Evolutionary conservation across 2,329 filamentous ascomycete genomes (phyloP).

Genomic region (Aspergillus viridinutans): DNA sequence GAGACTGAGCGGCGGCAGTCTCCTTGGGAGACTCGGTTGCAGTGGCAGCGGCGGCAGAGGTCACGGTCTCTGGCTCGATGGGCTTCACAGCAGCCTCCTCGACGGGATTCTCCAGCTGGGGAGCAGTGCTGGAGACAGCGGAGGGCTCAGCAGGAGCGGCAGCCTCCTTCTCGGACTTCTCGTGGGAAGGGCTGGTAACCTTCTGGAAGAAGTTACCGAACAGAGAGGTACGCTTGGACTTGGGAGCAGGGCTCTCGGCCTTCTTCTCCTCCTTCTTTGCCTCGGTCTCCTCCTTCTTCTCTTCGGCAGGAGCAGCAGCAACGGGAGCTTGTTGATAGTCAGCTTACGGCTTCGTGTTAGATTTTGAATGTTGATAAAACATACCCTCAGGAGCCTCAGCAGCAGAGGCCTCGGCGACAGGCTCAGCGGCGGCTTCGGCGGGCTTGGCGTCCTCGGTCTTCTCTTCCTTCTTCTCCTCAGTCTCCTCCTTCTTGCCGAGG

Average conservation of each 20-base stretch:
- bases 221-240: constrained; percentile 77
- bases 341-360: neutral
- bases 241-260: constrained; percentile 48
- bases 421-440: constrained; percentile 37
- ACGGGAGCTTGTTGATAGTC: constrained; percentile 6
- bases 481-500: constrained; percentile 59
- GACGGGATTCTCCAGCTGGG: constrained; percentile 45
- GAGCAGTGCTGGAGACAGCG: constrained; percentile 46
- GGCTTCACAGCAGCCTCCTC: constrained; percentile 36
- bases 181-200: constrained; percentile 43
- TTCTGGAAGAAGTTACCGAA: constrained; percentile 78
- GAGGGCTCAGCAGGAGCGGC: constrained; percentile 46
- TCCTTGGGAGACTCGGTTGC: constrained; percentile 36
- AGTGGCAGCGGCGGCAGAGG: constrained; percentile 44
- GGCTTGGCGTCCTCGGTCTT: constrained; percentile 38
- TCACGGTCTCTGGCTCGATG: constrained; percentile 39
- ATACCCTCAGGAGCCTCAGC: constrained; percentile 18
- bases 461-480: constrained; percentile 40
- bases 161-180: constrained; percentile 47
- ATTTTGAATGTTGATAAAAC: neutral
- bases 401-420: constrained; percentile 44
- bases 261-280: constrained; percentile 32
- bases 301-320: constrained; percentile 28
- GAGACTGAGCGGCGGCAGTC: constrained; percentile 25
- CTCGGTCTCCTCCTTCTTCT: constrained; percentile 21